These are phyloP conservation scores for Stephania cephalantha DNA, from an alignment of 164 flowering plant genomes.

Conservation along the genomic window DNA sequence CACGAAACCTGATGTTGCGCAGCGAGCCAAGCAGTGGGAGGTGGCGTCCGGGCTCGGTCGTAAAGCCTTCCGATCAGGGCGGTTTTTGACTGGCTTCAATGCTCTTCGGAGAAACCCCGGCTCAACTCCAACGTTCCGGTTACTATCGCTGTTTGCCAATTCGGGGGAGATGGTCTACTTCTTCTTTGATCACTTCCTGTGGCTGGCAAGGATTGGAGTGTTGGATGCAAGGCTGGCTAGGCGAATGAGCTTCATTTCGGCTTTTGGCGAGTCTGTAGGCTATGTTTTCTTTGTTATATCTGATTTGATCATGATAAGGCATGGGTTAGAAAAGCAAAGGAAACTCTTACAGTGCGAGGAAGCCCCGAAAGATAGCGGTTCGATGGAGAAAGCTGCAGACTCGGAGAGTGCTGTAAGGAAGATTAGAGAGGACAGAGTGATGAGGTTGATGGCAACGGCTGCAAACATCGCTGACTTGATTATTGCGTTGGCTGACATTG, in stretches of 20 bases:
- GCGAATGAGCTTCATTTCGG: constrained; percentile 83
- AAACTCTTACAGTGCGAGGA: constrained; percentile 18
- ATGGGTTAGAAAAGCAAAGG: constrained; percentile 44
- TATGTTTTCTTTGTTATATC: constrained; percentile 68
- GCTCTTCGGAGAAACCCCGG: constrained; percentile 63
- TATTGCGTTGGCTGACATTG: constrained; percentile 83
- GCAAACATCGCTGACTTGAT: constrained; percentile 85
- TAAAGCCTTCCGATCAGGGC: constrained; percentile 81
- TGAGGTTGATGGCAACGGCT: constrained; percentile 87
- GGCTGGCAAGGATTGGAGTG: constrained; percentile 78
- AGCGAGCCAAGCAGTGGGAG: constrained; percentile 66
- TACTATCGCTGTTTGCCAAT: constrained; percentile 60
- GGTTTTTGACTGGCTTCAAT: constrained; percentile 91
- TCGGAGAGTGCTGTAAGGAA: constrained; percentile 26
- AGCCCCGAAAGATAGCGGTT: background rate
- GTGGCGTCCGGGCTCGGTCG: constrained; percentile 84
- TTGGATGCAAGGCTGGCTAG: constrained; percentile 52
- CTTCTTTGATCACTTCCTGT: constrained; percentile 86
- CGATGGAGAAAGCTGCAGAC: constrained; percentile 25
- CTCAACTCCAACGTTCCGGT: constrained; percentile 35
- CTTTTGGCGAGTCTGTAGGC: constrained; percentile 86
- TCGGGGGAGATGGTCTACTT: constrained; percentile 96
- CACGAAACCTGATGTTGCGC: constrained; percentile 41
- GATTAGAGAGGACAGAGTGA: constrained; percentile 66
- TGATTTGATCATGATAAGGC: constrained; percentile 50